Conservation (phyloP, 129 eudicot genomes). For the Tanacetum coccineum region DNA sequence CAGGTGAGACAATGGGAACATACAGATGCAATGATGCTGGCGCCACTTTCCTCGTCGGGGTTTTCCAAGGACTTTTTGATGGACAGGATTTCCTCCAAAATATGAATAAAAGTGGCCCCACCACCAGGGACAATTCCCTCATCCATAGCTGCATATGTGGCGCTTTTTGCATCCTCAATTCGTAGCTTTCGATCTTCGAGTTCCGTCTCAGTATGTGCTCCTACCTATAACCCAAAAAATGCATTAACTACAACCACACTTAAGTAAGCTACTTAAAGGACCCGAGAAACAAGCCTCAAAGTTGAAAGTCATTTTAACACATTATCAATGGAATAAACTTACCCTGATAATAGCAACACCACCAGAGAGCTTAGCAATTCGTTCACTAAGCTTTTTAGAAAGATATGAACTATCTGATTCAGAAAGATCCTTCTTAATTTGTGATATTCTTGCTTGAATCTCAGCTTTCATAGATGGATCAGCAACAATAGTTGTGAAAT, state of each 20-base stretch:
- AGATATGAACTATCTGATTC: constrained; percentile 60
- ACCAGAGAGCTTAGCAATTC: constrained; percentile 88
- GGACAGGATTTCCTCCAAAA: constrained; percentile 58
- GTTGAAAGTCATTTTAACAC: constrained; percentile 5
- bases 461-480: constrained; percentile 76
- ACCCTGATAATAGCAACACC: constrained; percentile 86
- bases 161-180: constrained; percentile 85
- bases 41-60: constrained; percentile 80
- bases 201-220: constrained; percentile 87
- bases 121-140: constrained; percentile 99
- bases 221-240: constrained; percentile 46
- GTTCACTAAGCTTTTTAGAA: constrained; percentile 59
- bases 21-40: constrained; percentile 71
- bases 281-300: neutral
- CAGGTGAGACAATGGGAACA: constrained; percentile 13
- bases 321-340: constrained; percentile 7
- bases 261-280: neutral
- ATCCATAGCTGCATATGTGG: constrained; percentile 90
- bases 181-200: constrained; percentile 86
- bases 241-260: neutral
- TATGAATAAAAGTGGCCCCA: constrained; percentile 84
- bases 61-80: constrained; percentile 45
- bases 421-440: constrained; percentile 84
- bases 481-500: constrained; percentile 75
- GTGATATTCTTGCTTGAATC: constrained; percentile 79